A percentile compares a stretch with the other conserved stretches of the same genome.
phyloP scores from a whole-genome alignment of 495 filamentous ascomycete species.

The Lasiosphaeria miniovina region DNA sequence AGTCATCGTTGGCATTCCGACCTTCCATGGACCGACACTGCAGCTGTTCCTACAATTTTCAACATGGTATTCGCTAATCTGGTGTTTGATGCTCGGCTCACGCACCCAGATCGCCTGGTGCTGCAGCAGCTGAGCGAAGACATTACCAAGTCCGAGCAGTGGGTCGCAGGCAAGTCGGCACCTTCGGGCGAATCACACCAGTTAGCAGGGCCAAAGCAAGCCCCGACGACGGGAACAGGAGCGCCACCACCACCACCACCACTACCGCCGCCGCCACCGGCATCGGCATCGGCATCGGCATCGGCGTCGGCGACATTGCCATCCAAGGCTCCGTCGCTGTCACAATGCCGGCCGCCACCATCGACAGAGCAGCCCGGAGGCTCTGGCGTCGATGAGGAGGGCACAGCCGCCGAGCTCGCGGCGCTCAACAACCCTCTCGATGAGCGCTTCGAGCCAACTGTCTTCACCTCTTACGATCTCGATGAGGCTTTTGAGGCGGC shows the following conservation, averaged over 20 bases:
- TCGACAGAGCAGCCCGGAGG: not conserved
- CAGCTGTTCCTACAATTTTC: too few species aligned
- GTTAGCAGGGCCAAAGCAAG: too few species aligned
- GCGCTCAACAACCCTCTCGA: slow-evolving; percentile 50
- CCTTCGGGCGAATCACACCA: too few species aligned
- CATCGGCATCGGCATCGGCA: not conserved
- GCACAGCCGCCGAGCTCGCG: slow-evolving; percentile 9
- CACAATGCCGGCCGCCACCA: not conserved
- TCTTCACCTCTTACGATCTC: slow-evolving; percentile 40
- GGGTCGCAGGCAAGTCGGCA: too few species aligned
- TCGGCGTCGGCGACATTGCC: not conserved
- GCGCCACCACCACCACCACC: too few species aligned
- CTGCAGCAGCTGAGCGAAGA: slow-evolving; percentile 17
- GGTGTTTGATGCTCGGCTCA: slow-evolving; percentile 13
- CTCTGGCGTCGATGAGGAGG: not conserved
- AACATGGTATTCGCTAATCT: slow-evolving; percentile 7
- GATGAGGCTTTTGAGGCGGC: slow-evolving; percentile 8
- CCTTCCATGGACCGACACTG: too few species aligned
- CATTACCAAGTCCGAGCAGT: not conserved
- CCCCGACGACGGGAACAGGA: too few species aligned
- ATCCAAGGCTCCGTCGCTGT: not conserved
- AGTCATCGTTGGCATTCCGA: too few species aligned
- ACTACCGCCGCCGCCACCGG: too few species aligned
- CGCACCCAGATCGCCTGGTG: slow-evolving; percentile 18
- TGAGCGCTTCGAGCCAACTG: slow-evolving; percentile 35